Conservation (phyloP, 768 basidiomycete genomes). For the Kwoniella sp. region DNA sequence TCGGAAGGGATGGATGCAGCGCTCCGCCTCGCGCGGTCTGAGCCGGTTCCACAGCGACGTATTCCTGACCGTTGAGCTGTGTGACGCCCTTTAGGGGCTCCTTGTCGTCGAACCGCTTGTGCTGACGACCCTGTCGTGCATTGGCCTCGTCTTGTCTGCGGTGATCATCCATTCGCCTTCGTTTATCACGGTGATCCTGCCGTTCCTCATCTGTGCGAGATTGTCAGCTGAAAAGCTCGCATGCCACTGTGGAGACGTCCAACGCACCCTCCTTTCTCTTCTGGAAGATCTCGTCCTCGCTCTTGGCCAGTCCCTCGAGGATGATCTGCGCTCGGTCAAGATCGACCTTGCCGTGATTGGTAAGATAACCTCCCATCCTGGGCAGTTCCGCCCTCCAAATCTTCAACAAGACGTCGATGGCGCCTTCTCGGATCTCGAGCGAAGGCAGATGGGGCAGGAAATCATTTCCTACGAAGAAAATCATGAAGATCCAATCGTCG, state of each 20-base stretch:
- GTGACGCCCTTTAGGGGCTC: conserved; percentile 24
- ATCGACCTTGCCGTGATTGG: conserved; percentile 84
- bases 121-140: neutral
- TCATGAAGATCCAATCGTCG: conserved; percentile 99
- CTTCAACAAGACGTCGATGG: conserved; percentile 90
- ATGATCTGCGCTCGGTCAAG: conserved; percentile 85
- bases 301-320: conserved; percentile 84
- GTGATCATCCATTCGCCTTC: conserved; percentile 64
- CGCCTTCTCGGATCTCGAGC: conserved; percentile 97
- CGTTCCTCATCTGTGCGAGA: conserved; percentile 72
- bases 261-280: conserved; percentile 82
- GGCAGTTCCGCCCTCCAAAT: conserved; percentile 94
- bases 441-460: conserved; percentile 80
- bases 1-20: conserved; percentile 61
- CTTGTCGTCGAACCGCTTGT: conserved; percentile 22
- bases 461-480: conserved; percentile 99
- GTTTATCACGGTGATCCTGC: conserved; percentile 84
- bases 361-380: conserved; percentile 95
- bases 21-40: conserved; percentile 30
- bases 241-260: neutral
- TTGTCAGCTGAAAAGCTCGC: neutral
- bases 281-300: conserved; percentile 94
- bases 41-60: conserved; percentile 44
- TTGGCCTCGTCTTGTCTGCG: conserved; percentile 51
- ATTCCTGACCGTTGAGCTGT: conserved; percentile 45